phyloP scores from a whole-genome alignment of 2,329 filamentous ascomycete species.

The Neofusicoccum parvum region DNA sequence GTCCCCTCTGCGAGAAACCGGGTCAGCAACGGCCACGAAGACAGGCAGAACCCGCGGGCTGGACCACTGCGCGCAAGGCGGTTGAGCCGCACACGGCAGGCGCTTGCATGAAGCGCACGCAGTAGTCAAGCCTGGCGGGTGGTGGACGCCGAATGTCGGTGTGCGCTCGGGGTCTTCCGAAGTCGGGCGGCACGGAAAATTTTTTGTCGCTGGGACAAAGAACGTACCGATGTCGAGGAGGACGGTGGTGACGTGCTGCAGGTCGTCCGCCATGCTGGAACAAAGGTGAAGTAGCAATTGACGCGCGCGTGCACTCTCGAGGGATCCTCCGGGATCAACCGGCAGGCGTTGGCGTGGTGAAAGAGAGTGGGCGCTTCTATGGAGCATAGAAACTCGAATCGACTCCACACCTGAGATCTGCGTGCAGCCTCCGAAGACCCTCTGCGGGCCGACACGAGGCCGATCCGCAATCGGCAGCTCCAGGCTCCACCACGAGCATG shows the following conservation, averaged over 20 bases:
- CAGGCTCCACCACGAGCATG: constrained; percentile 6
- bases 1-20: constrained; percentile 66
- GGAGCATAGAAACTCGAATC: constrained; percentile 12
- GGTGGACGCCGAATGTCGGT: not conserved
- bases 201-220: constrained; percentile 20
- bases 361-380: constrained; percentile 13
- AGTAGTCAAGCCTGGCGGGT: not conserved
- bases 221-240: constrained; percentile 63
- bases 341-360: constrained; percentile 12
- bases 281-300: constrained; percentile 3
- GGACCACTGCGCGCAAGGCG: constrained; percentile 9
- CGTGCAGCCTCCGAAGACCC: constrained; percentile 12
- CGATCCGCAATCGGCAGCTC: constrained; percentile 17
- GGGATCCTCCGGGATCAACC: constrained; percentile 16
- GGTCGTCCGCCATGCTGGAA: constrained; percentile 25
- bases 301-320: not conserved
- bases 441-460: constrained; percentile 21
- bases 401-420: constrained; percentile 20
- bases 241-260: constrained; percentile 39
- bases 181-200: constrained; percentile 9
- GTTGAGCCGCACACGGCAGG: constrained; percentile 18
- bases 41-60: not conserved
- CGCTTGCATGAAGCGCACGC: not conserved
- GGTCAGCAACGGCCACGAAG: constrained; percentile 25
- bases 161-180: not conserved